A percentile compares a stretch with the other conserved stretches of the same genome.
phyloP scores from a whole-genome alignment of 805 yeast genomes.

The Barnettozyma populi region DNA sequence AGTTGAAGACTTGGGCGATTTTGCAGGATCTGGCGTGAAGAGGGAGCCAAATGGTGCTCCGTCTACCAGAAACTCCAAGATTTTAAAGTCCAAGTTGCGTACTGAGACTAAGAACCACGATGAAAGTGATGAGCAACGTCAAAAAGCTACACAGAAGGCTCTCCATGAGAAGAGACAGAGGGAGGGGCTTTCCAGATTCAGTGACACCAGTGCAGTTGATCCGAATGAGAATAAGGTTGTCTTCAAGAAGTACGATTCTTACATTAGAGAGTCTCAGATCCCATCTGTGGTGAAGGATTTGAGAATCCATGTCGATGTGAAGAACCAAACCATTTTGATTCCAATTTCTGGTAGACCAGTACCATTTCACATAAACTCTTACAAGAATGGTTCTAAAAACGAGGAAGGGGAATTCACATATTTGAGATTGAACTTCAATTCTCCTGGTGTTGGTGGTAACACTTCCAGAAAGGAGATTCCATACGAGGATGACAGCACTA shows the following conservation, averaged over 20 bases:
- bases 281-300: slow-evolving; percentile 80
- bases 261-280: slow-evolving; percentile 87
- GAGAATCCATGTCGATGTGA: slow-evolving; percentile 80
- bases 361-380: slow-evolving; percentile 93
- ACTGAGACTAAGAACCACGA: slow-evolving; percentile 68
- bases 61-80: slow-evolving; percentile 44
- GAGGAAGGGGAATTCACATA: slow-evolving; percentile 96
- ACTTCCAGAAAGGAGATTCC: slow-evolving; percentile 74
- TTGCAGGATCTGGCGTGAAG: slow-evolving; percentile 19
- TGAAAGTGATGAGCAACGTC: slow-evolving; percentile 72
- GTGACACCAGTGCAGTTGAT: slow-evolving; percentile 70
- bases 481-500: slow-evolving; percentile 82
- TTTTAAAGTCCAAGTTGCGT: slow-evolving; percentile 72
- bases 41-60: slow-evolving; percentile 28
- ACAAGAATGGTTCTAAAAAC: slow-evolving; percentile 88
- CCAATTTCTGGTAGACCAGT: slow-evolving; percentile 96
- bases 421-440: slow-evolving; percentile 82
- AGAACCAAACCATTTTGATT: slow-evolving; percentile 79
- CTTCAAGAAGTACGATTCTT: slow-evolving; percentile 92
- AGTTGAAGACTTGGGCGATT: slow-evolving; percentile 36
- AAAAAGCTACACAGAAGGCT: slow-evolving; percentile 76
- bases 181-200: slow-evolving; percentile 78
- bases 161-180: slow-evolving; percentile 81
- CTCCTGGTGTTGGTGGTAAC: slow-evolving; percentile 83
- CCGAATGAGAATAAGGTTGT: slow-evolving; percentile 55